Evolutionary conservation across 805 yeast genomes (phyloP), one percentile per base, ranked within the genome.

Genomic region (Saturnispora sanitii): DNA sequence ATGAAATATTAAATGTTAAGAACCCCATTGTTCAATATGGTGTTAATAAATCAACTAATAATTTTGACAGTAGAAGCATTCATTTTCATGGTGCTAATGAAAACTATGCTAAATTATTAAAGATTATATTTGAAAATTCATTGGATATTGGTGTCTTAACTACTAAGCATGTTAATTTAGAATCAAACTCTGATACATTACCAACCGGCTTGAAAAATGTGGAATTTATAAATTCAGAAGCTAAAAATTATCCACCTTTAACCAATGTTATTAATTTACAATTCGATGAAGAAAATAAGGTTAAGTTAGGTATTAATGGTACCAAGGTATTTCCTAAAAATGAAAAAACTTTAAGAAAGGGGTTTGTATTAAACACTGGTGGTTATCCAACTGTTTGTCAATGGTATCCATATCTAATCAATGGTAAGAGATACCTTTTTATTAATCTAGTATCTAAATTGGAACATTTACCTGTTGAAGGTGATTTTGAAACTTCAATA

Each of bases 361-460:
- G 65, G 0, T 38, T 44, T 18, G 48, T 54, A 2, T 30, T 54
- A 2, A 58, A 58, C 37, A 51, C 58, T 6, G 64, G 64, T 17
- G 64, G 63, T 2, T 15, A 53, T 3, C 61, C 64, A 3, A 18
- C 58, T 11, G 37, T 45, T 5, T 41, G 51, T 9, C 47, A 50
- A 18, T 60, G 62, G 60, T 41, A 50, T 20, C 50, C 54, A 30
- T 45, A 47, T 26, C 26, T 37, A 4, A 40, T 53, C 3, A 34
- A 44, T 25, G 45, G 37, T 5, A 47, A 46, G 13, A 42, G 46
- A 22, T 60, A 49, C 37, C 35, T 60, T 13, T 57, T 60, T 47
- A 57, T 60, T 1, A 51, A 57, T 13, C 48, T 54, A 5, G 38
- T 50, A 9, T 42, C 47, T 18, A 22, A 38, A 7, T 25, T 32